These are phyloP conservation scores for Centella asiatica DNA, from an alignment of 129 eudicot species.

Conservation along the genomic window DNA sequence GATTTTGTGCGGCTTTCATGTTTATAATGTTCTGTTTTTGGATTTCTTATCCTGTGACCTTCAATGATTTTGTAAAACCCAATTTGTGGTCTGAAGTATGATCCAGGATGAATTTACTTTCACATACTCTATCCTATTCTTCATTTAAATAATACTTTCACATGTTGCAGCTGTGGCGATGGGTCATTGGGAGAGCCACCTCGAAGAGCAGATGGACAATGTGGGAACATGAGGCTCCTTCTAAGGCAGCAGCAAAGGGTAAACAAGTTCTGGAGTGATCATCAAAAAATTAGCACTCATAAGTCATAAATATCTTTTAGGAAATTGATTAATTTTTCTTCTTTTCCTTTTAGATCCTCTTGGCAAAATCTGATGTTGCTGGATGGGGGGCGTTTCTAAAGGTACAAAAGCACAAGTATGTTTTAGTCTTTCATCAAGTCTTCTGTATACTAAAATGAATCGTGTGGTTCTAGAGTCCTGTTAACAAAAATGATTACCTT, in stretches of 20 bases:
- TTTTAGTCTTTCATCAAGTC: neutral
- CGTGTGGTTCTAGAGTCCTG: conserved; percentile 51
- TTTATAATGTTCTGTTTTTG: too few species aligned
- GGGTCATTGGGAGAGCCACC: conserved; percentile 86
- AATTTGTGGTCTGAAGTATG: neutral
- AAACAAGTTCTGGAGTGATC: conserved; percentile 13
- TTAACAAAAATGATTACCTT: conserved; percentile 89
- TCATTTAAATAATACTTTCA: neutral
- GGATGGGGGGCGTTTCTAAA: conserved; percentile 99
- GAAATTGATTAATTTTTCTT: neutral
- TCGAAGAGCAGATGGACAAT: conserved; percentile 82
- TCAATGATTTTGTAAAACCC: neutral
- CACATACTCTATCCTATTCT: neutral
- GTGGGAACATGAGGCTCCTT: conserved; percentile 98
- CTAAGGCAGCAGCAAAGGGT: conserved; percentile 96
- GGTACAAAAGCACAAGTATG: conserved; percentile 29
- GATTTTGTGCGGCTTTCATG: too few species aligned
- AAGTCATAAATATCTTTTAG: neutral
- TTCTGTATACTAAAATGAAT: conserved; percentile 7
- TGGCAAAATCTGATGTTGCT: conserved; percentile 87
- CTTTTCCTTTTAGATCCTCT: conserved; percentile 47
- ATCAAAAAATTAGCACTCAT: conserved; percentile 2
- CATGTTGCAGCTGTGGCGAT: conserved; percentile 82
- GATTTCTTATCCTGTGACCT: too few species aligned
- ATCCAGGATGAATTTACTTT: neutral